A percentile compares a stretch with the other conserved stretches of the same genome.
phyloP scores from a whole-genome alignment of 2,329 filamentous ascomycete genomes.

The Penicillium concentricum region DNA sequence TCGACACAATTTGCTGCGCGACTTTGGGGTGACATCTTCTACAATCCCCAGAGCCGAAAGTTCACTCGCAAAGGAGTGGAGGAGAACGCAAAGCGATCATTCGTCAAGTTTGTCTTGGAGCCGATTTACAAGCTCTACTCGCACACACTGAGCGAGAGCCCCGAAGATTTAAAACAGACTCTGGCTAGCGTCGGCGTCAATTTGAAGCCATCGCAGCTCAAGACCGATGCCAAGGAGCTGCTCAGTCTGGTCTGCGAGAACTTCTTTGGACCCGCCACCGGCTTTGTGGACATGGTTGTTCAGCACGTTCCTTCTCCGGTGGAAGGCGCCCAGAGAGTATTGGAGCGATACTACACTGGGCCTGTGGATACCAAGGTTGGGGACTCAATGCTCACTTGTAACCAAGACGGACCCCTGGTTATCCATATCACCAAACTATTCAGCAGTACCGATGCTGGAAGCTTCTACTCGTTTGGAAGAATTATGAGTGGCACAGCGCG shows the following conservation, averaged over 20 bases:
- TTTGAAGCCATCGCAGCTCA: slow-evolving; percentile 90
- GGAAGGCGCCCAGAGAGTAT: slow-evolving; percentile 70
- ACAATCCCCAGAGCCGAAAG: slow-evolving; percentile 83
- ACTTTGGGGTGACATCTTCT: slow-evolving; percentile 96
- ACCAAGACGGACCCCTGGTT: slow-evolving; percentile 88
- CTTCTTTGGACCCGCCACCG: slow-evolving; percentile 86
- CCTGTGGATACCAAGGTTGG: slow-evolving; percentile 80
- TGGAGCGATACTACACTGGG: slow-evolving; percentile 89
- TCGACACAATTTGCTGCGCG: slow-evolving; percentile 77
- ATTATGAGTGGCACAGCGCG: slow-evolving; percentile 89
- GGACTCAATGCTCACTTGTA: slow-evolving; percentile 74
- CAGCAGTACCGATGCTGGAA: slow-evolving; percentile 84
- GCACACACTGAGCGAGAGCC: slow-evolving; percentile 87
- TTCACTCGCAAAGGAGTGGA: slow-evolving; percentile 88
- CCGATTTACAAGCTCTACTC: slow-evolving; percentile 98
- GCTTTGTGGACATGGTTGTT: slow-evolving; percentile 94
- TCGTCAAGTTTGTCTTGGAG: slow-evolving; percentile 92
- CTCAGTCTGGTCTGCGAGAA: slow-evolving; percentile 88
- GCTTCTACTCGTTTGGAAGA: slow-evolving; percentile 84
- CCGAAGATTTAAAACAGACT: slow-evolving; percentile 77
- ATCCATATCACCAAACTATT: slow-evolving; percentile 92
- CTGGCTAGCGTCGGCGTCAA: slow-evolving; percentile 76
- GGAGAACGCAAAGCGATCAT: slow-evolving; percentile 76
- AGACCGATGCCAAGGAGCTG: slow-evolving; percentile 82
- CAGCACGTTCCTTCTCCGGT: slow-evolving; percentile 84